Evolutionary conservation across 208 protist genomes (phyloP).

Genomic region (Crithidia acanthocephali): DNA sequence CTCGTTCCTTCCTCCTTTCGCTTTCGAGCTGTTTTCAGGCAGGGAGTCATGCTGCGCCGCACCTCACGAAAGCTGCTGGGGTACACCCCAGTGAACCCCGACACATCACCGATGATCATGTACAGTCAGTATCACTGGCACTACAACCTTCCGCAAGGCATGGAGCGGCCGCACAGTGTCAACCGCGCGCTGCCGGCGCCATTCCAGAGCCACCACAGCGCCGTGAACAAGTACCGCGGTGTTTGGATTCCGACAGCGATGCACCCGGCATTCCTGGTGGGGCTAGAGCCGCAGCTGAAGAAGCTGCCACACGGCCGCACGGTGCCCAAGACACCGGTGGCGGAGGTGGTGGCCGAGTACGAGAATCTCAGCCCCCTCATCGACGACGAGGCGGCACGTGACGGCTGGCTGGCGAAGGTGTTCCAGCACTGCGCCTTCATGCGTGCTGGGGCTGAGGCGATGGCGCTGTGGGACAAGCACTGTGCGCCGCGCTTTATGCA

Average conservation of each 20-base stretch:
- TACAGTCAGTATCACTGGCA: conserved; percentile 92
- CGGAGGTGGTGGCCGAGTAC: conserved; percentile 83
- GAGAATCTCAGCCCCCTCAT: conserved; percentile 66
- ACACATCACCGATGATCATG: conserved; percentile 89
- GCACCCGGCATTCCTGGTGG: conserved; percentile 77
- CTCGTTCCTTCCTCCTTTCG: no score
- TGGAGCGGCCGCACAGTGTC: conserved; percentile 83
- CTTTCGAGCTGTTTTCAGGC: no score
- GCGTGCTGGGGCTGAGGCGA: conserved; percentile 60
- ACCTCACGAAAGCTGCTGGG: conserved; percentile 53
- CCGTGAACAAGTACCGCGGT: conserved; percentile 83
- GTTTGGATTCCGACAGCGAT: conserved; percentile 88
- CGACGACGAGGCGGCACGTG: conserved; percentile 62
- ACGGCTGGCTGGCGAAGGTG: conserved; percentile 87
- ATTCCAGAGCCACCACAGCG: conserved; percentile 61
- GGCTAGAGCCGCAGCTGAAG: conserved; percentile 78
- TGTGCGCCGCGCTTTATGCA: conserved; percentile 71
- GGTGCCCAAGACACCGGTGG: conserved; percentile 72
- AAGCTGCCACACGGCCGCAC: conserved; percentile 84
- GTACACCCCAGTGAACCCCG: conserved; percentile 85
- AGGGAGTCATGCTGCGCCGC: conserved; percentile 78
- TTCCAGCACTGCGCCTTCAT: conserved; percentile 89
- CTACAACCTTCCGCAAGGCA: conserved; percentile 90
- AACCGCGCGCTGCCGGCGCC: conserved; percentile 78
- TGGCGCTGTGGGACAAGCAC: conserved; percentile 75